Evolutionary conservation across 2,329 filamentous ascomycete species (phyloP).

Genomic region (Arthrocladium fulminans): DNA sequence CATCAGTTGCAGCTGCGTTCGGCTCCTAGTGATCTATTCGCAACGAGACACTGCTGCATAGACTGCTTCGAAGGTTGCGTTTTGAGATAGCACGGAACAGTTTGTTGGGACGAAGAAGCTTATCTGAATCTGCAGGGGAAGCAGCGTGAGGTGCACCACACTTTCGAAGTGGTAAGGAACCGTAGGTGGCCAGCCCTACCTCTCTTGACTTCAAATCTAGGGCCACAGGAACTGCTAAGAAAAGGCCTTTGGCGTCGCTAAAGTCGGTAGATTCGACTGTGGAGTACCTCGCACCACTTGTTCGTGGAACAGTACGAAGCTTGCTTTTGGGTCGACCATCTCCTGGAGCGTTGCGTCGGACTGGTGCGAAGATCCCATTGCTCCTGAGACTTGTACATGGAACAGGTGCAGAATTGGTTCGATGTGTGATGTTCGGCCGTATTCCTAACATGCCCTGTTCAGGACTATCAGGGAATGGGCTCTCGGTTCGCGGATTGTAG

Average conservation of each 20-base stretch:
- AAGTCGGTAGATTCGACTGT: conserved; percentile 4
- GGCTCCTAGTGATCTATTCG: not conserved
- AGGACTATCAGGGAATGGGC: conserved; percentile 15
- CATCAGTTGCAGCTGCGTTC: not conserved
- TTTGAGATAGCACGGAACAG: conserved; percentile 14
- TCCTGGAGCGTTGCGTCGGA: conserved; percentile 6
- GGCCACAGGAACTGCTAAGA: conserved; percentile 20
- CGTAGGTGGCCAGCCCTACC: conserved; percentile 18
- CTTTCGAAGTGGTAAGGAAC: conserved; percentile 17
- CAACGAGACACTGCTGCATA: conserved; percentile 4
- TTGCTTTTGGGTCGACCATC: not conserved
- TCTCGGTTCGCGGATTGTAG: conserved; percentile 17
- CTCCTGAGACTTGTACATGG: conserved; percentile 3
- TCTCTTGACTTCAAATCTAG: conserved; percentile 17
- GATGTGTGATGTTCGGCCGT: not conserved
- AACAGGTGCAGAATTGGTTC: conserved; percentile 3
- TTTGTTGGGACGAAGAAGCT: conserved; percentile 15
- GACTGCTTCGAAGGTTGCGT: not conserved
- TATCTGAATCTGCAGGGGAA: conserved; percentile 8
- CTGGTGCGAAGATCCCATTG: conserved; percentile 16
- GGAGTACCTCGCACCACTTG: not conserved
- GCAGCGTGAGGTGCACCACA: conserved; percentile 11
- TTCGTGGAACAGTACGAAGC: not conserved
- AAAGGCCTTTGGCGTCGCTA: conserved; percentile 16
- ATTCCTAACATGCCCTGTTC: conserved; percentile 1